phyloP scores from a whole-genome alignment of 1,284 basidiomycete genomes.

The Austroboletus olivaceoglutinosus region DNA sequence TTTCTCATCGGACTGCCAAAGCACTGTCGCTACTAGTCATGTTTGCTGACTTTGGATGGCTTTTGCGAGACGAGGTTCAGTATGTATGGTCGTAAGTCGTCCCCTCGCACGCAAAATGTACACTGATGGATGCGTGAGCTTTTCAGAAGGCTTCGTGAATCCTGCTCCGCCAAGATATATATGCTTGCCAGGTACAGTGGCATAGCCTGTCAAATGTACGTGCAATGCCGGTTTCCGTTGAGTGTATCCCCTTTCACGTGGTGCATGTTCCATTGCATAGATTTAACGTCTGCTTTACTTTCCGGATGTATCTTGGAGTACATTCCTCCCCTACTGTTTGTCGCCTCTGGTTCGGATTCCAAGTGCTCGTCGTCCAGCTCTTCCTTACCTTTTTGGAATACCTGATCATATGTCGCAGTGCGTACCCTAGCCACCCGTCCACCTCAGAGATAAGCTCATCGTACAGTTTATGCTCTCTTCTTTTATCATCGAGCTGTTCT shows the following conservation, averaged over 20 bases:
- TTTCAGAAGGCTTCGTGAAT: constrained; percentile 10
- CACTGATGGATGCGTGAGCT: background rate
- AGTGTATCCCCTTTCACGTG: background rate
- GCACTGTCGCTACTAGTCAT: constrained; percentile 11
- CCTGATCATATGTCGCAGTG: constrained; percentile 19
- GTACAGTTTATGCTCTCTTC: constrained; percentile 17
- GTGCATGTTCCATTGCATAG: constrained; percentile 1
- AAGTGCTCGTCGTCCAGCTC: constrained; percentile 16
- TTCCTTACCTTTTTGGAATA: constrained; percentile 10
- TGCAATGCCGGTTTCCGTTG: background rate
- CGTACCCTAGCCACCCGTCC: background rate
- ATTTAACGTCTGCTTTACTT: constrained; percentile 18
- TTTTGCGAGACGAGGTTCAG: constrained; percentile 17
- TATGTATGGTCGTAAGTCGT: constrained; percentile 20
- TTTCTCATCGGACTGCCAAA: background rate
- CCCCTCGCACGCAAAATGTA: background rate
- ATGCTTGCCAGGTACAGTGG: constrained; percentile 15
- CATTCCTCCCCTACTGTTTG: constrained; percentile 9
- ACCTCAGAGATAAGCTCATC: background rate
- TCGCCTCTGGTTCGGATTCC: constrained; percentile 18
- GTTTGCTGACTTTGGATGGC: constrained; percentile 15
- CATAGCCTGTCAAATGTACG: constrained; percentile 20
- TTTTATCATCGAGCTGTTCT: constrained; percentile 4
- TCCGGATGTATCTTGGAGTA: constrained; percentile 16
- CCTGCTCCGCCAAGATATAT: constrained; percentile 10